phyloP scores from a whole-genome alignment of 495 filamentous ascomycete genomes.

The Neurospora sp. region DNA sequence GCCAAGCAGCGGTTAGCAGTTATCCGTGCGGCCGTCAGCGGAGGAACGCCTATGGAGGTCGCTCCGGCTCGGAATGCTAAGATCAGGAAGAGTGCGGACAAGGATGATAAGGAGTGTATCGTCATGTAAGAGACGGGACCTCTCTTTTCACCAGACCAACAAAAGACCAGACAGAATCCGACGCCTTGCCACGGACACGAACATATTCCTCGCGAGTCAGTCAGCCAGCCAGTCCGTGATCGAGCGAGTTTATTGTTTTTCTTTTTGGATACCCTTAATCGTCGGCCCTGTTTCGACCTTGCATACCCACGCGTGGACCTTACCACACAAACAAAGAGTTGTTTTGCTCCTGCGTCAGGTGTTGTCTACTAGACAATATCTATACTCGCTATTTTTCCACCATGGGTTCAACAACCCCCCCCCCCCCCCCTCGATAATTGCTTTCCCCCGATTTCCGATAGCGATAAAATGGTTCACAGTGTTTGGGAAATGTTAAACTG shows the following conservation, averaged over 20 bases:
- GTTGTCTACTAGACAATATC: not conserved
- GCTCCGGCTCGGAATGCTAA: conserved; percentile 37
- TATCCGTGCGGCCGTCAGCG: conserved; percentile 76
- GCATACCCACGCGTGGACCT: not conserved
- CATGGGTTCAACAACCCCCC: not conserved
- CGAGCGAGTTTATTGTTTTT: not conserved
- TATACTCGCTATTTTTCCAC: not conserved
- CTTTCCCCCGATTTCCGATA: not conserved
- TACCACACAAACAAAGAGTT: not conserved
- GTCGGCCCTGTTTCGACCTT: not conserved
- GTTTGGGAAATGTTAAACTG: not conserved
- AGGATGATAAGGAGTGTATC: conserved; percentile 46
- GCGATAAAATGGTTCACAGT: not conserved
- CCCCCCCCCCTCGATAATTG: not conserved
- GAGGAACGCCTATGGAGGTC: conserved; percentile 48
- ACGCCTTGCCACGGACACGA: not conserved
- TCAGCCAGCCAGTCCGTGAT: not conserved
- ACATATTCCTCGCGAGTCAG: not conserved
- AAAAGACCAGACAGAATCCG: not conserved
- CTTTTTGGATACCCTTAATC: not conserved
- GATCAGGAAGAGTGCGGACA: conserved; percentile 38
- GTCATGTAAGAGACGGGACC: conserved; percentile 40
- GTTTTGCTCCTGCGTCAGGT: not conserved
- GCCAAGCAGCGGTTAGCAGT: conserved; percentile 77
- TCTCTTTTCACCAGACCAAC: not conserved